Conservation (phyloP, 805 yeast species). For the Zygoascus bituminiphila region DNA sequence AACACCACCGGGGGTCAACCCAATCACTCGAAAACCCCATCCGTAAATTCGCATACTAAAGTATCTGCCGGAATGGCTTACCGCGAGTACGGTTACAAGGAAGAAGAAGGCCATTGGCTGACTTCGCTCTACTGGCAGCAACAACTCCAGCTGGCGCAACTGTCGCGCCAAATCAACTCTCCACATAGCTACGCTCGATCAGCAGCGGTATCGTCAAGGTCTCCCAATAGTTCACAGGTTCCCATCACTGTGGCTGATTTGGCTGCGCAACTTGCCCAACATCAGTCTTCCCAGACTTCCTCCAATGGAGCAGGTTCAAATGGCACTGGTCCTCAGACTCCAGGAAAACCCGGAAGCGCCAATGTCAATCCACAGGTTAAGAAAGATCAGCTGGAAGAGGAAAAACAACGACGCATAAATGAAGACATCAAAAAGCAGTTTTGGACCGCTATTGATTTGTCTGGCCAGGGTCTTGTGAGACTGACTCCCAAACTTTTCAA, state of each 20-base stretch:
- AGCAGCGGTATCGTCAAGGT: slow-evolving; percentile 59
- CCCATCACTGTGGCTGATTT: slow-evolving; percentile 30
- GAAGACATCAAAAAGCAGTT: slow-evolving; percentile 51
- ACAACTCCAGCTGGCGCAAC: slow-evolving; percentile 62
- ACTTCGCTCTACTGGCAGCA: slow-evolving; percentile 51
- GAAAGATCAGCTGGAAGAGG: slow-evolving; percentile 32
- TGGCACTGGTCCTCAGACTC: slow-evolving; percentile 17
- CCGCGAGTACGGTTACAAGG: slow-evolving; percentile 4
- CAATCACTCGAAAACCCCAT: no score
- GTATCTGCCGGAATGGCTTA: no score
- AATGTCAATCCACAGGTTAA: slow-evolving; percentile 23
- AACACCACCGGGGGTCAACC: no score
- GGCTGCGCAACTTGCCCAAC: slow-evolving; percentile 31
- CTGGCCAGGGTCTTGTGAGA: slow-evolving; percentile 76
- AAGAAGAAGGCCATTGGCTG: slow-evolving; percentile 6
- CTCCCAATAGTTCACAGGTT: slow-evolving; percentile 27
- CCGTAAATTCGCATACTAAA: no score
- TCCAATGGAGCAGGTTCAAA: neutral
- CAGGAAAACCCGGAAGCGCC: slow-evolving; percentile 11
- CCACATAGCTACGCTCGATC: slow-evolving; percentile 81
- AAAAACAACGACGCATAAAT: slow-evolving; percentile 32
- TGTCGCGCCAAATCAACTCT: slow-evolving; percentile 56
- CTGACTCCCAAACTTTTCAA: slow-evolving; percentile 68
- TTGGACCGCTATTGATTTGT: slow-evolving; percentile 90
- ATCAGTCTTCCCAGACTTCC: slow-evolving; percentile 15